These are phyloP conservation scores for Talaromyces verruculosus DNA, from an alignment of 2,329 filamentous ascomycete genomes.

Conservation along the genomic window DNA sequence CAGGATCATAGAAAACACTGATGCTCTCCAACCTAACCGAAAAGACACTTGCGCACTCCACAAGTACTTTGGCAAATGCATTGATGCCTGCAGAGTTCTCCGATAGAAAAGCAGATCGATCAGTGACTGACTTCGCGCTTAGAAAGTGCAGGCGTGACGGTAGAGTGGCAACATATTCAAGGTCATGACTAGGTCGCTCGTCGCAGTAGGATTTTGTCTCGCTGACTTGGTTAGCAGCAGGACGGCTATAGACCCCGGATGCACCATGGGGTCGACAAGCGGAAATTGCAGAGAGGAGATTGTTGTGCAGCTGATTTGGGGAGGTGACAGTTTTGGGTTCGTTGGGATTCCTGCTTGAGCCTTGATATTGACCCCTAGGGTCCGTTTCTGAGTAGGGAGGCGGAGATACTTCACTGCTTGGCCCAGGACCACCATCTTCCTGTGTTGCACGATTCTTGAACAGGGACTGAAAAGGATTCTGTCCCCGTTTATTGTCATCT, in stretches of 20 bases:
- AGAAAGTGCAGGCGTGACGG: constrained; percentile 74
- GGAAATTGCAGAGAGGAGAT: constrained; percentile 72
- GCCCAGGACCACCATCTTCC: constrained; percentile 16
- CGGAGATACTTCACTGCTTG: constrained; percentile 31
- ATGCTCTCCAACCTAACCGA: constrained; percentile 65
- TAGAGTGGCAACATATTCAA: constrained; percentile 68
- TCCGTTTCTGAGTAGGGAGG: constrained; percentile 43
- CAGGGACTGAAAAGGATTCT: constrained; percentile 32
- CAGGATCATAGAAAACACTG: constrained; percentile 83
- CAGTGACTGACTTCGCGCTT: constrained; percentile 57
- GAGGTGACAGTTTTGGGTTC: constrained; percentile 35
- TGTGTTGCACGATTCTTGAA: constrained; percentile 30
- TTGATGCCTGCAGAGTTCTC: constrained; percentile 64
- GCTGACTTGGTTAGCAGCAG: constrained; percentile 69
- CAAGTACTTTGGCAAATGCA: constrained; percentile 66
- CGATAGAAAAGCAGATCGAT: constrained; percentile 59
- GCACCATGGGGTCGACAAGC: constrained; percentile 76
- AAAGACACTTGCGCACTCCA: constrained; percentile 71
- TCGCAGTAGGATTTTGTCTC: constrained; percentile 89
- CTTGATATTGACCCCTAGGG: constrained; percentile 25
- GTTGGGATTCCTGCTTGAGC: constrained; percentile 31
- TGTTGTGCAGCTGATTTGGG: constrained; percentile 45
- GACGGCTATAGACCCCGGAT: constrained; percentile 68
- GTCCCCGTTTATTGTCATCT: constrained; percentile 41
- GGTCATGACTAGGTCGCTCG: constrained; percentile 69